Base-by-base conservation (phyloP, 2,329 filamentous ascomycete species). In the Nemania sp. region DNA sequence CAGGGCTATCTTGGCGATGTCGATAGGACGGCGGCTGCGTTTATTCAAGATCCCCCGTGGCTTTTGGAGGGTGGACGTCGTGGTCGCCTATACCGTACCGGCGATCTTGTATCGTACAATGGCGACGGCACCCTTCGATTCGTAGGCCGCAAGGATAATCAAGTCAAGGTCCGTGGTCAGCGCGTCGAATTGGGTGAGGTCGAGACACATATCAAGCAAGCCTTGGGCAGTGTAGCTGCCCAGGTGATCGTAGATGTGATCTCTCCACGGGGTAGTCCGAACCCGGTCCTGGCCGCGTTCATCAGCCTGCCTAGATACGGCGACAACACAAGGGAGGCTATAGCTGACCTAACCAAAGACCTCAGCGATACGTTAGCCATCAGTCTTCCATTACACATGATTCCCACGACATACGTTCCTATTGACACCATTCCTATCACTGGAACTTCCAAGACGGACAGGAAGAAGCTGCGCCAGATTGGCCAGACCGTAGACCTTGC, bases 21-120 rank as follows among this genome's bases (percentile, higher is more conserved):
- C 2, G 28, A 30, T 14, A 53, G 47, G 40, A 57, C 54, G 14
- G 40, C 40, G 6, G 33, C 44, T n/a, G 39, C 36, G 12, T 57
- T 48, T 31, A 31, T 57, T 22, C 4, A 39, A 6, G 33, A 56
- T 15, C 53, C 53, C 5, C 6, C 23, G n/a, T 56, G 53, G 53
- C 37, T 49, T 23, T 24, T 42, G 9, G 17, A 31, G 17, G 44
- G 44, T 20, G 22, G 43, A 12, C 43, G 43, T 36, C 43, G 22
- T 26, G 43, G 43, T n/a, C 43, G 43, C 19, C 43, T 46, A 28
- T 46, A 46, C 8, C 30, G 31, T 12, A 46, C 43, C 26, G 43
- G 43, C 20, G 43, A 46, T 36, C 43, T 46, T 22, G 43, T 36
- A 17, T 19, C 11, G 14, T 46, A 46, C 22, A 36, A 36, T 5